A percentile compares a stretch with the other conserved stretches of the same genome.
Evolutionary conservation across 2,329 filamentous ascomycete genomes (phyloP).

Genomic region (Capronia epimyces): DNA sequence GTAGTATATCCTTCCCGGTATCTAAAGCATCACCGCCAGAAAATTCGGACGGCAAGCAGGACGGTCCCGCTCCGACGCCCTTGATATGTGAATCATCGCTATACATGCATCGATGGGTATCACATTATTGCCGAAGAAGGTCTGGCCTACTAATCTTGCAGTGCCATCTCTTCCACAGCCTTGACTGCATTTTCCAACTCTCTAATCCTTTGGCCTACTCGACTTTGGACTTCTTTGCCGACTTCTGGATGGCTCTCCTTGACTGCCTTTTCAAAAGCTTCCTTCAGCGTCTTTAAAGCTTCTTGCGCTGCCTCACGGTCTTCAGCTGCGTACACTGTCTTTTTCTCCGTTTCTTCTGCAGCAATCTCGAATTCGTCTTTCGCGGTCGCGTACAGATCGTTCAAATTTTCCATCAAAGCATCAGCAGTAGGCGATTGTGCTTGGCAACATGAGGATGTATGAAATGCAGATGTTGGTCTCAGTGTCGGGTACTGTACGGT

Average conservation of each 20-base stretch:
- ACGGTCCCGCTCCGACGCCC: no score
- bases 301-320: slow-evolving; percentile 51
- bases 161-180: slow-evolving; percentile 48
- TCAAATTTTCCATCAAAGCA: slow-evolving; percentile 28
- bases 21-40: no score
- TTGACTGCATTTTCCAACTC: slow-evolving; percentile 50
- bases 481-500: no score
- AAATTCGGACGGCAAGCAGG: no score
- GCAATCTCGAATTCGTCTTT: slow-evolving; percentile 38
- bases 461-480: slow-evolving; percentile 10
- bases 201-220: slow-evolving; percentile 48
- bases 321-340: slow-evolving; percentile 51
- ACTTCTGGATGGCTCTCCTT: slow-evolving; percentile 40
- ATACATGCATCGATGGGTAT: not conserved
- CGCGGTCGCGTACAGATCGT: slow-evolving; percentile 30
- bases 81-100: no score
- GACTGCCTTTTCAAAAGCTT: slow-evolving; percentile 43
- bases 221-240: slow-evolving; percentile 47
- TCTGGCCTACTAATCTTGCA: slow-evolving; percentile 37
- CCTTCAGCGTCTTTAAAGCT: slow-evolving; percentile 47
- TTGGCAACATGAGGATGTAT: slow-evolving; percentile 7
- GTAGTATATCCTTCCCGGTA: no score
- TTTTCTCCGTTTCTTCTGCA: slow-evolving; percentile 45
- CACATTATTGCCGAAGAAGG: not conserved
- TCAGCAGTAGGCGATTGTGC: slow-evolving; percentile 28